Base-by-base conservation (phyloP, 208 protist species). In the Leishmania guyanensis region DNA sequence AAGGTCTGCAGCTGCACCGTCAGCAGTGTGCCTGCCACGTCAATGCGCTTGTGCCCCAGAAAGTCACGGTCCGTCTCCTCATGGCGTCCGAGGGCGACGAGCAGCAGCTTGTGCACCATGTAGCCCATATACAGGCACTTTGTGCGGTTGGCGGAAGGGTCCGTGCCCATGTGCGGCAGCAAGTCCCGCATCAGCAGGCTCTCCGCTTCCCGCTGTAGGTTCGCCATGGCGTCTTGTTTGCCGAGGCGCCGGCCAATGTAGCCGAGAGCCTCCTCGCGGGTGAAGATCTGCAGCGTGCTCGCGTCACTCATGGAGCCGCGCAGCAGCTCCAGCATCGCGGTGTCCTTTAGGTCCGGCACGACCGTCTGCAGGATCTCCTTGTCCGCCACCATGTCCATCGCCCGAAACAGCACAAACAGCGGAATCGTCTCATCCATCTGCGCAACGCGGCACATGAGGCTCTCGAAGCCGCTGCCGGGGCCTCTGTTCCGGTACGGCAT, bases 41-140 rank as follows among this genome's bases (percentile, higher is more conserved):
- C 96, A 50, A 99, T 95, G 51, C 99, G 92, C 86, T 99, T 99
- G 92, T 99, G 99, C 56, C 99, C 99, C 79, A 99, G 99, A 91
- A 99, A 99, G 84, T 99, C 99, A 36, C 98, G 98, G 83, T 99
- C 99, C 83, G 99, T 99, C 16, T 99, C 85, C 9, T 94, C 85
- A 6, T 85, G 89, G 0, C 88, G 79, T 76, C 99, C 98, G 16
- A 95, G 85, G 51, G 90, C 91, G 4, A 98, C 98, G 33, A 97
- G 84, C 65, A 99, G 95, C 71, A 99, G 98, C 46, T 98, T 90
- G 70, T 99, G 90, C 17, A 99, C 90, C 98, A 99, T 99, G 60
- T 99, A 95, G n/a, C 92, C 95, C 36, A 99, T 80, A 83, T 99
- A 99, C 62, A 99, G 89, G n/a, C 89, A 94, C 91, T 99, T 99